These are phyloP conservation scores for Peronospora destructor DNA, from an alignment of 352 stramenopile species.

Conservation along the genomic window DNA sequence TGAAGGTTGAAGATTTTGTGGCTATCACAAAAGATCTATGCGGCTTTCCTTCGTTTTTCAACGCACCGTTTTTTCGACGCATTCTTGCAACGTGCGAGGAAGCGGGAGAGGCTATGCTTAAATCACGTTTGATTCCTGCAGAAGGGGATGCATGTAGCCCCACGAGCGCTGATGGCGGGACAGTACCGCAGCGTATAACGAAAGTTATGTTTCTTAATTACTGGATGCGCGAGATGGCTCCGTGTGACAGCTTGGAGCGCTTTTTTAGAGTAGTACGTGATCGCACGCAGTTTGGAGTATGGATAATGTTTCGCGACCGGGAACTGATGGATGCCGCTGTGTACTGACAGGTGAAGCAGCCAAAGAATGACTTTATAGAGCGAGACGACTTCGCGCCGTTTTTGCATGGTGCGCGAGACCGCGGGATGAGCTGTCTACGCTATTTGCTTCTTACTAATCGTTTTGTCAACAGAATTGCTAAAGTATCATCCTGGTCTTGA, in stretches of 20 bases:
- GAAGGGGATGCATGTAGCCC: constrained; percentile 14
- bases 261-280: constrained; percentile 93
- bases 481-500: constrained; percentile 91
- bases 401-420: constrained; percentile 78
- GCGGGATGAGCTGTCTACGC: background rate
- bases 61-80: constrained; percentile 91
- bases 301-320: background rate
- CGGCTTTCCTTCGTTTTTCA: constrained; percentile 98
- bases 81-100: constrained; percentile 49
- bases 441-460: constrained; percentile 26
- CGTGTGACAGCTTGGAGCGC: constrained; percentile 92
- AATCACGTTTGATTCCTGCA: constrained; percentile 16
- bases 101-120: constrained; percentile 20
- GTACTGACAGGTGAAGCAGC: constrained; percentile 85
- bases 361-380: constrained; percentile 84
- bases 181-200: constrained; percentile 46
- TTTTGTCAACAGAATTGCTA: constrained; percentile 51
- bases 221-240: constrained; percentile 92
- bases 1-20: constrained; percentile 87
- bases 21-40: constrained; percentile 96
- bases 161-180: constrained; percentile 22
- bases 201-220: constrained; percentile 90
- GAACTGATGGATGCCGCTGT: constrained; percentile 10
- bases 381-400: constrained; percentile 97
- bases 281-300: background rate